Evolutionary conservation across 345 rosid genomes (phyloP), one percentile per base, ranked within the genome.

Genomic region (Excoecaria agallocha): DNA sequence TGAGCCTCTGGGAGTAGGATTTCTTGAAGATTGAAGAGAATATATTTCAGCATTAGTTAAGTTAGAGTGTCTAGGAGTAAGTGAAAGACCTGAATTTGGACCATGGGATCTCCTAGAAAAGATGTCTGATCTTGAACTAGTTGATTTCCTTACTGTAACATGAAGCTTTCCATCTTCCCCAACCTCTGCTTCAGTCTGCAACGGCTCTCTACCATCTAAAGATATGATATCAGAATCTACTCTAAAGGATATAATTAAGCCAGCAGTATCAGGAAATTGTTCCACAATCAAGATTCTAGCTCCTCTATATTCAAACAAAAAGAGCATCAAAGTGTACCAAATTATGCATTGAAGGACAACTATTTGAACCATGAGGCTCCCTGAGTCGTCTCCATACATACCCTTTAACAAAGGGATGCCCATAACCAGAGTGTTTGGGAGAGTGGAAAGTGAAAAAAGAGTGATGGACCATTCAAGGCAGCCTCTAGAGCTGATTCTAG

Each of bases 381-480:
- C 90, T 3, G 95, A 82, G 35, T 2, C 51, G 22, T 82, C 74
- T 13, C 91, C 91, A 69, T 90, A 90, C 95, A 90, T 90, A n/a
- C 92, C 95, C 68, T 86, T 82, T 46, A 90, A 82, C 60, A 90
- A 69, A 66, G 95, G 95, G 68, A 90, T 90, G n/a, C 95, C 95
- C 95, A 90, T 90, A 46, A 90, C 95, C 10, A 90, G 88, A 24
- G 95, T 90, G 79, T 90, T 90, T 5, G 95, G 95, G 9, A 90
- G 78, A 16, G 88, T 87, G 5, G 93, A 88, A 16, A 90, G 90
- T 0, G 95, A 90, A 80, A 90, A 90, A 30, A 88, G 84, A 39
- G 95, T 90, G 57, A 90, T 88, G 72, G 91, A 85, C 95, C 95
- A 90, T 66, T 90, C 93, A n/a, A 90, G 89, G 16, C 82, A 87